Evolutionary conservation across 1,284 basidiomycete genomes (phyloP), one percentile per base, ranked within the genome.

Genomic region (Neotropicomus parvogracilis): DNA sequence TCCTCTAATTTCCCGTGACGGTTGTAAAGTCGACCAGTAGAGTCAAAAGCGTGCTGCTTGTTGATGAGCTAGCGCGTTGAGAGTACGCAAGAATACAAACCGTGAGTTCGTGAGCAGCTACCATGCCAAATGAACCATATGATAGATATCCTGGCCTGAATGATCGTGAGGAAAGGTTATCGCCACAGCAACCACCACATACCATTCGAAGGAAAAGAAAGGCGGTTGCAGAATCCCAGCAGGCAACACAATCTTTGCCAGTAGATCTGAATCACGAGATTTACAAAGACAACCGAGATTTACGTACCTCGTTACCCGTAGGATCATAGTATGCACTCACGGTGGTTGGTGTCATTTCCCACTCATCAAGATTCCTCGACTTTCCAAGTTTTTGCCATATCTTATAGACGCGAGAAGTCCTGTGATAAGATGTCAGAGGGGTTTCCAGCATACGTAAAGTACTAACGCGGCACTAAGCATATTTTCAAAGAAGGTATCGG

Each of bases 151-250:
- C 76, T 11, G 91, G 92, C 89, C 87, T 88, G 48, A 36, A 21
- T 12, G 4, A n/a, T 7, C 16, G 16, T 64, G 7, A 53, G 36
- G 32, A 10, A 44, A 37, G 16, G 45, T 20, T 6, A 51, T 49
- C 8, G n/a, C 37, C 40, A 39, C 12, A 44, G 13, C 16, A 12
- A 20, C 2, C n/a, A 50, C 14, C n/a, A 59, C 72, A 19, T 66
- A 89, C 91, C 92, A 97, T 50, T 83, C 74, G 47, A 81, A 74
- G 12, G 81, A 81, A 76, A 97, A 98, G 80, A 95, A 98, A 0
- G 94, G 94, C 3, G 90, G 85, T 59, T 88, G 91, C 35, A 98
- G 71, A 62, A 98, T 95, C 33, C 95, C 95, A 13, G 95, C 95
- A 4, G 95, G 95, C 75, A 99, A 97, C 14, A 95, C 91, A 50